Conservation (phyloP, 768 basidiomycete species). For the Calocera viscosa region DNA sequence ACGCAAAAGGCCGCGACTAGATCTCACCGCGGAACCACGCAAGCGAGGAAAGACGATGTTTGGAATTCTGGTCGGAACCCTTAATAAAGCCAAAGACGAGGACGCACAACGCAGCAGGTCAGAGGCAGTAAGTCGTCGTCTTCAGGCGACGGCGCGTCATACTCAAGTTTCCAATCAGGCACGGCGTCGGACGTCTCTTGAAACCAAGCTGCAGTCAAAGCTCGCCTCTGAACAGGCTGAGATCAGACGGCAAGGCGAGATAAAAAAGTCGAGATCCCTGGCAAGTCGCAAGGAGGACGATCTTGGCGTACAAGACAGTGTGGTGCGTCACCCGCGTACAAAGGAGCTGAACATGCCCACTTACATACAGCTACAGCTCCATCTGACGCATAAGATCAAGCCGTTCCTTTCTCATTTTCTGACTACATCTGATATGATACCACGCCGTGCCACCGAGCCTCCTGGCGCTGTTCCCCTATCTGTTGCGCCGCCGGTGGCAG, state of each 20-base stretch:
- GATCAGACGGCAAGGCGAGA: constrained; percentile 74
- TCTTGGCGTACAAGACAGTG: constrained; percentile 63
- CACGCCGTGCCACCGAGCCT: constrained; percentile 25
- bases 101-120: constrained; percentile 75
- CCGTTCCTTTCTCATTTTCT: constrained; percentile 64
- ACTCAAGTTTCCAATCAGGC: constrained; percentile 38
- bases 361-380: constrained; percentile 5
- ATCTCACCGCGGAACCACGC: constrained; percentile 44
- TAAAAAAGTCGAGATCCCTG: constrained; percentile 64
- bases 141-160: not conserved
- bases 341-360: not conserved
- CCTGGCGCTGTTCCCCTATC: not conserved
- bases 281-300: constrained; percentile 77
- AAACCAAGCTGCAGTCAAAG: constrained; percentile 75
- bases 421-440: constrained; percentile 57
- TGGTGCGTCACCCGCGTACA: constrained; percentile 38
- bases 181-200: constrained; percentile 70
- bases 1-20: constrained; percentile 62
- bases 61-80: constrained; percentile 67
- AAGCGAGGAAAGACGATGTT: constrained; percentile 84
- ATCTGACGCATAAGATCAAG: not conserved
- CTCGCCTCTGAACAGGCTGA: constrained; percentile 74
- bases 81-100: constrained; percentile 79
- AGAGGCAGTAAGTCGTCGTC: constrained; percentile 61
- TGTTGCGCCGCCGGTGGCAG: not conserved